A percentile compares a stretch with the other conserved stretches of the same genome.
These are phyloP conservation scores for Platismatia glauca DNA, from an alignment of 495 filamentous ascomycete species.

Conservation along the genomic window DNA sequence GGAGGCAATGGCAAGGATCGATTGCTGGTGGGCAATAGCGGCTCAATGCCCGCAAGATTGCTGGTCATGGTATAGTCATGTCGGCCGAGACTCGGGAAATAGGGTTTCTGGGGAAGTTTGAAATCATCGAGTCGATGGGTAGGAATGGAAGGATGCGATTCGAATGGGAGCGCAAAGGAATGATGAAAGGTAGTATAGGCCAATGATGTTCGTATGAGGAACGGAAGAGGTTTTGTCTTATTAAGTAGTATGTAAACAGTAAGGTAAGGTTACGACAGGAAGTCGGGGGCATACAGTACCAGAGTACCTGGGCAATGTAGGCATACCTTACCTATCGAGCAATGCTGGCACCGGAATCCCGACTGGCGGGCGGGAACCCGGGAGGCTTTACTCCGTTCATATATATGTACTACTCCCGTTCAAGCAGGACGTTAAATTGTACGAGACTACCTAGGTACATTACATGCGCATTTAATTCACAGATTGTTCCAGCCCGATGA, in stretches of 20 bases:
- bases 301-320: no score
- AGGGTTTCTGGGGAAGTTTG: not conserved
- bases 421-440: not conserved
- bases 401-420: not conserved
- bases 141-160: not conserved
- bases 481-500: no score
- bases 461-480: no score
- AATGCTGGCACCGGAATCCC: not conserved
- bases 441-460: no score
- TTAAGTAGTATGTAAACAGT: no score
- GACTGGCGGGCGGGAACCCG: slow-evolving; percentile 1
- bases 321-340: no score
- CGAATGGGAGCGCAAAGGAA: slow-evolving; percentile 1
- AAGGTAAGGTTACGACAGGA: no score
- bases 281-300: no score
- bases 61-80: slow-evolving; percentile 24
- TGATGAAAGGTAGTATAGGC: no score
- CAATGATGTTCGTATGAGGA: no score
- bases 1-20: slow-evolving; percentile 11
- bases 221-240: not conserved
- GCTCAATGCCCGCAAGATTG: slow-evolving; percentile 10
- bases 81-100: slow-evolving; percentile 5
- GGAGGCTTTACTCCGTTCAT: not conserved
- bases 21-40: slow-evolving; percentile 4
- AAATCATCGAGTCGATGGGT: not conserved